These are phyloP conservation scores for Solanum megistacrolobum DNA, from an alignment of 257 asterid species.

Conservation along the genomic window DNA sequence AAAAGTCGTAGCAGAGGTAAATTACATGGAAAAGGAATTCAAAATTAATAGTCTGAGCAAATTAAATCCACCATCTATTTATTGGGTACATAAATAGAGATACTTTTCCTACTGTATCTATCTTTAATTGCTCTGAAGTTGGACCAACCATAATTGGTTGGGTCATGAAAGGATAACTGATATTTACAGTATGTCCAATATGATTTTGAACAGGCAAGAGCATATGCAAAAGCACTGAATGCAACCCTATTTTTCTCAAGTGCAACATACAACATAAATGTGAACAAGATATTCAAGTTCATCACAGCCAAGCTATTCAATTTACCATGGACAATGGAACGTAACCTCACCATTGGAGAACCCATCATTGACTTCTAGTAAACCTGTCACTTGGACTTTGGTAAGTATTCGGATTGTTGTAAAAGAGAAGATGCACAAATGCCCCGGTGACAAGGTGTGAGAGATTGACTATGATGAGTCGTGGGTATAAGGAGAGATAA, in stretches of 20 bases:
- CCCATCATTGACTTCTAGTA: slow-evolving; percentile 78
- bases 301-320: slow-evolving; percentile 74
- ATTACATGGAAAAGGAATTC: background rate
- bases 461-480: background rate
- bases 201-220: slow-evolving; percentile 46
- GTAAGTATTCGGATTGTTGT: slow-evolving; percentile 6
- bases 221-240: slow-evolving; percentile 65
- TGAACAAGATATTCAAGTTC: slow-evolving; percentile 81
- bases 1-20: background rate
- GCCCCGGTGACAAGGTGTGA: accelerated
- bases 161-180: background rate
- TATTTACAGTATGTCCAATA: background rate
- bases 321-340: slow-evolving; percentile 68
- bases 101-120: background rate
- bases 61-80: background rate
- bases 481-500: background rate
- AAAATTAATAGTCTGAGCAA: background rate
- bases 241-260: slow-evolving; percentile 84
- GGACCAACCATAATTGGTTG: background rate
- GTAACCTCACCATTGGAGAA: slow-evolving; percentile 80
- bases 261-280: slow-evolving; percentile 81
- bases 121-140: background rate
- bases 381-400: slow-evolving; percentile 32
- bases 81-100: background rate
- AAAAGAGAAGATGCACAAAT: background rate